Conservation (phyloP, 1,139 yeast species). For the Geotrichum reessii region DNA sequence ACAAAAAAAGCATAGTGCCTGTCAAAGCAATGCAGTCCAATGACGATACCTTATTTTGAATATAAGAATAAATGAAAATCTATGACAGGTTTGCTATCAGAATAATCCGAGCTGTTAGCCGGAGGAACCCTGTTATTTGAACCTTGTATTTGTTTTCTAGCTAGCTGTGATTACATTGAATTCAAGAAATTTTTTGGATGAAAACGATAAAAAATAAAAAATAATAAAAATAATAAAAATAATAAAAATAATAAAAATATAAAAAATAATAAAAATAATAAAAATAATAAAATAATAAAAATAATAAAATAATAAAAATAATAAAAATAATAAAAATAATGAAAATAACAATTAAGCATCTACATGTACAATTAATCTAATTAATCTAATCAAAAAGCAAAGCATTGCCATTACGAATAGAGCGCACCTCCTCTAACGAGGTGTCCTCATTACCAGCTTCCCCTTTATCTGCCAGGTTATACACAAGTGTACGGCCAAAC, state of each 20-base stretch:
- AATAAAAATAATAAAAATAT: background rate
- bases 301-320: background rate
- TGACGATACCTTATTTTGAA: too few relatives aligned
- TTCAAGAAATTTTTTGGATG: too few relatives aligned
- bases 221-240: background rate
- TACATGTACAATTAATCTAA: background rate
- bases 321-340: background rate
- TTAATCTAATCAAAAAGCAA: constrained; percentile 25
- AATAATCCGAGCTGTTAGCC: too few relatives aligned
- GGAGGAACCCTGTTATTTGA: too few relatives aligned
- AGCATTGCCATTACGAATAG: constrained; percentile 33
- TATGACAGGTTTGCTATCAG: too few relatives aligned
- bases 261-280: background rate
- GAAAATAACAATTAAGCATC: background rate
- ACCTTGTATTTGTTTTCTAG: too few relatives aligned
- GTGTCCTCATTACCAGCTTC: constrained; percentile 15
- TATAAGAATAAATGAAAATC: too few relatives aligned
- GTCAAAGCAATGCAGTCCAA: too few relatives aligned
- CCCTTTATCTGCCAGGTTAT: constrained; percentile 31
- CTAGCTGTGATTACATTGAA: too few relatives aligned
- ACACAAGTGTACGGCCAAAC: constrained; percentile 48
- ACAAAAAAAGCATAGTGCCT: too few relatives aligned
- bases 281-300: background rate
- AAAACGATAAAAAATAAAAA: background rate
- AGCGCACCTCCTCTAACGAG: constrained; percentile 15